These are phyloP conservation scores for Dictyostelium intermedium DNA, from an alignment of 78 protist species.

Conservation along the genomic window DNA sequence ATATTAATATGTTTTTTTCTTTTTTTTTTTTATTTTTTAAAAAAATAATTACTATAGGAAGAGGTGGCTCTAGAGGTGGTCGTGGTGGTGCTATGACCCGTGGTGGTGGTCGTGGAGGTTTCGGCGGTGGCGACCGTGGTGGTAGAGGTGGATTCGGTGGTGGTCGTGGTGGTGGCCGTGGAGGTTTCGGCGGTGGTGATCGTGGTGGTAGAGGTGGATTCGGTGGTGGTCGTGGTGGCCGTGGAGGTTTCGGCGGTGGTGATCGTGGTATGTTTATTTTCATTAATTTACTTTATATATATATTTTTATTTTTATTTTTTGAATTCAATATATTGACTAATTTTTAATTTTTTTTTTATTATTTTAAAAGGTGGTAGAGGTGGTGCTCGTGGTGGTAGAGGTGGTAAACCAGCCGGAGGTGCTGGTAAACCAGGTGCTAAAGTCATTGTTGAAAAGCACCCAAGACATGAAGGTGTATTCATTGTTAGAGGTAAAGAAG, in stretches of 20 bases:
- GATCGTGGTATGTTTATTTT: constrained; percentile 41
- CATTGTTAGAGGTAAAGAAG: constrained; percentile 96
- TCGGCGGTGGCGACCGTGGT: constrained; percentile 25
- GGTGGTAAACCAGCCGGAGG: constrained; percentile 67
- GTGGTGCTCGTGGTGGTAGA: constrained; percentile 72
- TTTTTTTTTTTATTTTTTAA: no score
- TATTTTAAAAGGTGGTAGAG: constrained; percentile 25
- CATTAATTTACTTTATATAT: no score
- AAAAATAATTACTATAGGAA: not conserved
- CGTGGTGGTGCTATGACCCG: constrained; percentile 69
- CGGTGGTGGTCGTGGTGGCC: constrained; percentile 74
- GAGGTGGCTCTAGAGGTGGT: constrained; percentile 76
- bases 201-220: constrained; percentile 82
- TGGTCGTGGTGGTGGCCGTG: constrained; percentile 77
- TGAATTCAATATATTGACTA: not conserved
- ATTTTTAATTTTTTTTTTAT: constrained; percentile 66
- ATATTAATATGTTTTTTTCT: not conserved
- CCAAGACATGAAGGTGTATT: constrained; percentile 96
- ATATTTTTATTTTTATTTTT: no score
- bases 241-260: constrained; percentile 71
- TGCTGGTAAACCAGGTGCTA: constrained; percentile 92
- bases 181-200: constrained; percentile 64
- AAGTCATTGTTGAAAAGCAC: constrained; percentile 94
- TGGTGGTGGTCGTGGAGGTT: constrained; percentile 71
- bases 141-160: constrained; percentile 63